phyloP scores from a whole-genome alignment of 805 yeast species.

The Candida tammaniensis region DNA sequence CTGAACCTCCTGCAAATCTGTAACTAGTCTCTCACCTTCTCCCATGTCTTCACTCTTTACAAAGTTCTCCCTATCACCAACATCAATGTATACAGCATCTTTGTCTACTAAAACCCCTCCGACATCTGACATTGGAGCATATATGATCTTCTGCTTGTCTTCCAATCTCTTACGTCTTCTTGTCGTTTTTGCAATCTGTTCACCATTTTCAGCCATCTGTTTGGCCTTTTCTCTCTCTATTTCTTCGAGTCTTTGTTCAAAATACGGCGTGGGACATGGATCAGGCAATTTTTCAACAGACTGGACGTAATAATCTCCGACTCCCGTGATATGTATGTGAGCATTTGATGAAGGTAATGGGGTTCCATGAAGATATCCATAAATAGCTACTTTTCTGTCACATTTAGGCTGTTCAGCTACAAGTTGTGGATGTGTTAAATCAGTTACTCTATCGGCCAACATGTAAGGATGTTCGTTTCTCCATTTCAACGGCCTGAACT shows the following conservation, averaged over 20 bases:
- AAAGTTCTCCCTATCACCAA: slow-evolving; percentile 57
- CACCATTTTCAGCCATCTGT: slow-evolving; percentile 61
- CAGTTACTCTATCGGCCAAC: slow-evolving; percentile 87
- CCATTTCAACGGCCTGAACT: slow-evolving; percentile 98
- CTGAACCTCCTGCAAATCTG: slow-evolving; percentile 71
- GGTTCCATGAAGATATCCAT: slow-evolving; percentile 95
- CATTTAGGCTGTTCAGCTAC: slow-evolving; percentile 77
- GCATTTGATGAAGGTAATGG: slow-evolving; percentile 69
- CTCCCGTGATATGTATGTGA: slow-evolving; percentile 90
- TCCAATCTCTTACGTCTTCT: slow-evolving; percentile 86
- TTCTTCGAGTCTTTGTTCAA: slow-evolving; percentile 81
- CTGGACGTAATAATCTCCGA: slow-evolving; percentile 80
- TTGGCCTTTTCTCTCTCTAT: slow-evolving; percentile 70
- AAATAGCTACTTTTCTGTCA: slow-evolving; percentile 86
- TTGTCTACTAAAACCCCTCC: slow-evolving; percentile 97
- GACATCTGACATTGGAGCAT: slow-evolving; percentile 99
- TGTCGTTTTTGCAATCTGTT: slow-evolving; percentile 47
- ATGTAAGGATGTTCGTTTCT: slow-evolving; percentile 97
- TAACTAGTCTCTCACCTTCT: slow-evolving; percentile 82
- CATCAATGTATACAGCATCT: slow-evolving; percentile 94
- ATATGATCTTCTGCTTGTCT: slow-evolving; percentile 88
- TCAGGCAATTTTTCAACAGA: slow-evolving; percentile 89
- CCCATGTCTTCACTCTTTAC: slow-evolving; percentile 50
- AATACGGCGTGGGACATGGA: slow-evolving; percentile 98
- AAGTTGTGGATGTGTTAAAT: slow-evolving; percentile 85